These are phyloP conservation scores for Neonectria hederae DNA, from an alignment of 2,329 filamentous ascomycete species.

Conservation along the genomic window DNA sequence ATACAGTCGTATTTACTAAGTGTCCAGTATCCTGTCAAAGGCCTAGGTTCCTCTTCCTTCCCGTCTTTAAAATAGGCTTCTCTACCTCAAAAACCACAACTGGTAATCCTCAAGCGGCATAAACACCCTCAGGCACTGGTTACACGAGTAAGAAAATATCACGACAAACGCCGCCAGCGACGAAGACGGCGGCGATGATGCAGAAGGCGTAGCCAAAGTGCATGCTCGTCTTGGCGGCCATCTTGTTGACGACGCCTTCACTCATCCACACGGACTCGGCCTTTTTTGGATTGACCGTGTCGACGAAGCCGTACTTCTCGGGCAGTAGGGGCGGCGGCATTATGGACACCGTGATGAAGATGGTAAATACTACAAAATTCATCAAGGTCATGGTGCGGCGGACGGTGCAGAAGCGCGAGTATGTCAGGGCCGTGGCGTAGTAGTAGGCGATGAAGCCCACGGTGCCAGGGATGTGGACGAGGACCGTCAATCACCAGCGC, in stretches of 20 bases:
- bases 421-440: conserved; percentile 72
- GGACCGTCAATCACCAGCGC: too few species aligned
- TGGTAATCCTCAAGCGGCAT: conserved; percentile 72
- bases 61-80: conserved; percentile 65
- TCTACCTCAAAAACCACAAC: conserved; percentile 69
- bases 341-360: conserved; percentile 64
- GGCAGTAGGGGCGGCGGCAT: too few species aligned
- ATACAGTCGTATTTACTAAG: too few species aligned
- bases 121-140: conserved; percentile 65
- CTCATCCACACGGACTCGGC: too few species aligned
- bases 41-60: conserved; percentile 37
- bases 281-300: too few species aligned
- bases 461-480: conserved; percentile 77
- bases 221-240: too few species aligned
- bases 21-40: too few species aligned
- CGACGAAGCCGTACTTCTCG: too few species aligned
- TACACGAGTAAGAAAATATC: conserved; percentile 63
- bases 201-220: too few species aligned
- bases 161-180: conserved; percentile 59
- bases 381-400: conserved; percentile 65
- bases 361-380: conserved; percentile 64
- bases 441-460: conserved; percentile 70
- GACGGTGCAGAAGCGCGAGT: conserved; percentile 61
- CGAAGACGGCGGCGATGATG: too few species aligned
- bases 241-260: too few species aligned